Percentiles rank a stretch among this genome's conserved stretches.
These are phyloP conservation scores for Wickerhamomyces xylosicus DNA, from an alignment of 805 yeast species.

Conservation along the genomic window DNA sequence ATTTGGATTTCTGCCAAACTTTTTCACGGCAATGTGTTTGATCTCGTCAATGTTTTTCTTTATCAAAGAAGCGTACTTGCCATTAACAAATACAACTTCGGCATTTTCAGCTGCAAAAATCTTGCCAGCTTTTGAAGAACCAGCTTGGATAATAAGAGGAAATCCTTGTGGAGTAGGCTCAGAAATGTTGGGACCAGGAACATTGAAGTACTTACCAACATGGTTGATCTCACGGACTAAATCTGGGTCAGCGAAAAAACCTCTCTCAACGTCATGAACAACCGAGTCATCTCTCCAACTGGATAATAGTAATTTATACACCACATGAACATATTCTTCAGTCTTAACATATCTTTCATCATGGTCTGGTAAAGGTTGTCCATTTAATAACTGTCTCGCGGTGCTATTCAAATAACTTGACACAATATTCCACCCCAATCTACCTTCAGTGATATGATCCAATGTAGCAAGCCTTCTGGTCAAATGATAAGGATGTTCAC, in stretches of 20 bases:
- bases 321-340: constrained; percentile 27
- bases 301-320: constrained; percentile 24
- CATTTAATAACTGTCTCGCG: constrained; percentile 23
- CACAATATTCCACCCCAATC: constrained; percentile 28
- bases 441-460: constrained; percentile 29
- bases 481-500: constrained; percentile 29
- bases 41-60: constrained; percentile 19
- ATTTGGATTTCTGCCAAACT: constrained; percentile 28
- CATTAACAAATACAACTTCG: constrained; percentile 24
- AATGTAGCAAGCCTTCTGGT: constrained; percentile 28
- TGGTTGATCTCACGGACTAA: constrained; percentile 22
- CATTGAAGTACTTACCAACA: constrained; percentile 22
- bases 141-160: constrained; percentile 33
- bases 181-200: constrained; percentile 18
- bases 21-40: constrained; percentile 20
- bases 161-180: constrained; percentile 32
- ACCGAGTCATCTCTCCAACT: constrained; percentile 29
- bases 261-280: constrained; percentile 11
- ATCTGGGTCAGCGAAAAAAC: constrained; percentile 24
- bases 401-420: constrained; percentile 28
- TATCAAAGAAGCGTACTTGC: neutral
- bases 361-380: constrained; percentile 19
- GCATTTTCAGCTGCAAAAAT: constrained; percentile 32
- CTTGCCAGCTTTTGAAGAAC: constrained; percentile 29
- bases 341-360: constrained; percentile 25